Conservation (phyloP, 257 asterid genomes). For the Solanum pinnatisectum region DNA sequence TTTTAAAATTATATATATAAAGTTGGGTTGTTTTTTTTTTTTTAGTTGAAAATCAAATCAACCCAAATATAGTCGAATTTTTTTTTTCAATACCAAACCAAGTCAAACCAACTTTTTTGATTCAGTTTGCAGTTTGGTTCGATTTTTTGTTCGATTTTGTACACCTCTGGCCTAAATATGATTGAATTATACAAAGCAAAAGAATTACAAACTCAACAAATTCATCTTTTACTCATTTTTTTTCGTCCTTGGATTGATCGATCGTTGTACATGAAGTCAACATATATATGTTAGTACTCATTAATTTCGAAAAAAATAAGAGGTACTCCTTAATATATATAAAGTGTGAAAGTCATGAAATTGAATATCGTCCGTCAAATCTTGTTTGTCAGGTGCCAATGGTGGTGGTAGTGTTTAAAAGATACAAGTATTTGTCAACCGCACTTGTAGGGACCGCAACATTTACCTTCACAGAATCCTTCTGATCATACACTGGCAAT, state of each 20-base stretch:
- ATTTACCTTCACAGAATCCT: constrained; percentile 32
- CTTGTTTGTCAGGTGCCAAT: not conserved
- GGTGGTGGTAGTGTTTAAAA: constrained; percentile 3
- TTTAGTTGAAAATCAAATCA: too few relatives aligned
- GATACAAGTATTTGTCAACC: constrained; percentile 37
- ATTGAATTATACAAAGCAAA: not conserved
- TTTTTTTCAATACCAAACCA: too few relatives aligned
- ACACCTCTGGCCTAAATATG: not conserved
- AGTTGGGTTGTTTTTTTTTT: too few relatives aligned
- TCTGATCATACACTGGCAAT: constrained; percentile 24
- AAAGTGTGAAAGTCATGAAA: not conserved
- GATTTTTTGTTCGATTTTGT: too few relatives aligned
- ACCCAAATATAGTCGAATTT: too few relatives aligned
- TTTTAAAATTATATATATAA: too few relatives aligned
- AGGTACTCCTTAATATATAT: not conserved
- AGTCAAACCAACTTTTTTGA: too few relatives aligned
- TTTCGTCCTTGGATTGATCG: not conserved
- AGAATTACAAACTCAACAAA: not conserved
- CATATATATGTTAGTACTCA: not conserved
- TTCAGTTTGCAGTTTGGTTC: too few relatives aligned
- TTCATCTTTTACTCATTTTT: not conserved
- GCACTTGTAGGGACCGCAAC: constrained; percentile 43
- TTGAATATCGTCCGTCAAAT: not conserved
- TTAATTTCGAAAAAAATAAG: not conserved
- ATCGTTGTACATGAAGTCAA: not conserved